Percentiles rank a stretch among this genome's conserved stretches.
Evolutionary conservation across 345 rosid genomes (phyloP).

Genomic region (Eucalyptus sp.): DNA sequence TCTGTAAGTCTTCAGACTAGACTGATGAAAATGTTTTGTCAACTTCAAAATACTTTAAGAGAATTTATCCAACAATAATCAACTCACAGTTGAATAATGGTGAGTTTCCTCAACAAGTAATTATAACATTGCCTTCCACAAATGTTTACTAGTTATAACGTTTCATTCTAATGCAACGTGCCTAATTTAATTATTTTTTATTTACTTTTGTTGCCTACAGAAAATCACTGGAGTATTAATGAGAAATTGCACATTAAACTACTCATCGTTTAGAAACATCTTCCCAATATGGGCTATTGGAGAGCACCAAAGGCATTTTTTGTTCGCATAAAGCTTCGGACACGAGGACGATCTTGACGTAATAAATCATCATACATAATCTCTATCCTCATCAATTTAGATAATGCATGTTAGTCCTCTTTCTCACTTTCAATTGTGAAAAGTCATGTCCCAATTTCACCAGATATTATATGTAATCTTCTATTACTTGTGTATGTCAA

Average conservation of each 20-base stretch:
- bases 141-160: neutral
- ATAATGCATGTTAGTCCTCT: neutral
- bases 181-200: neutral
- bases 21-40: no score
- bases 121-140: neutral
- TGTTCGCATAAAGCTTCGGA: neutral
- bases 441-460: neutral
- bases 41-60: no score
- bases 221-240: slow-evolving; percentile 33
- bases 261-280: slow-evolving; percentile 31
- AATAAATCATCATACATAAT: neutral
- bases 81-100: slow-evolving; percentile 40
- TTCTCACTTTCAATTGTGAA: neutral
- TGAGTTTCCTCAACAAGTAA: slow-evolving; percentile 43
- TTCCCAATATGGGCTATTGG: slow-evolving; percentile 46
- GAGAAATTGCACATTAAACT: slow-evolving; percentile 32
- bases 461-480: neutral
- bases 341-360: neutral
- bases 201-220: neutral
- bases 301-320: slow-evolving; percentile 14
- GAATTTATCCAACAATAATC: no score
- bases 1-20: no score
- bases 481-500: neutral
- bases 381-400: neutral
- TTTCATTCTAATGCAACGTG: neutral